phyloP scores from a whole-genome alignment of 371 early-diverging fungal genomes.

The Batrachochytrium dendrobatidis region DNA sequence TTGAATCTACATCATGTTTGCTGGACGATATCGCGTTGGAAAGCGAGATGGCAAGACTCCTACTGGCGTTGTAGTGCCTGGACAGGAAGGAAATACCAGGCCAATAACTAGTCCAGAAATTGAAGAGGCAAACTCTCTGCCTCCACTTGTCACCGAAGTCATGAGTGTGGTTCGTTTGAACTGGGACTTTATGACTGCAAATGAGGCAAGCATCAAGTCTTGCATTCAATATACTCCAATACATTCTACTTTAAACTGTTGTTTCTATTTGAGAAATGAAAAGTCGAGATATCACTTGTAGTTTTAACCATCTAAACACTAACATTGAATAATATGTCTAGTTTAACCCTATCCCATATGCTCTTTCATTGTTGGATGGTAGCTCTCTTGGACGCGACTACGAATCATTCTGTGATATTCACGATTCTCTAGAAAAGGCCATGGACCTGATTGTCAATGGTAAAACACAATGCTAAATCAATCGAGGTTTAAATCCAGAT shows the following conservation, averaged over 20 bases:
- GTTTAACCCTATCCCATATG: conserved; percentile 87
- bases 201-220: conserved; percentile 27
- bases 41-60: background rate
- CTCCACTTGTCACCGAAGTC: conserved; percentile 27
- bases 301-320: background rate
- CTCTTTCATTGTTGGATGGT: conserved; percentile 78
- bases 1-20: background rate
- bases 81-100: background rate
- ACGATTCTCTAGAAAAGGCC: conserved; percentile 68
- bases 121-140: conserved; percentile 27
- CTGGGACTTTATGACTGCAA: conserved; percentile 61
- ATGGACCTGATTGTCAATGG: conserved; percentile 84
- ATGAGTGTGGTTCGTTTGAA: conserved; percentile 46
- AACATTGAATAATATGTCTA: conserved; percentile 13
- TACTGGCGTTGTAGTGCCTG: background rate
- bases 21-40: background rate
- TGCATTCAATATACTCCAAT: background rate
- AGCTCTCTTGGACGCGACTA: conserved; percentile 77
- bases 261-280: background rate
- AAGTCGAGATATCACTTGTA: too few species aligned
- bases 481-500: background rate
- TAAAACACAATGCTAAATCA: conserved; percentile 32
- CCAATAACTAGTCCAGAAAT: background rate
- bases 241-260: background rate
- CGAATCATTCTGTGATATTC: conserved; percentile 59